Evolutionary conservation across 345 rosid species (phyloP).

Genomic region (Hibiscus mutabilis): DNA sequence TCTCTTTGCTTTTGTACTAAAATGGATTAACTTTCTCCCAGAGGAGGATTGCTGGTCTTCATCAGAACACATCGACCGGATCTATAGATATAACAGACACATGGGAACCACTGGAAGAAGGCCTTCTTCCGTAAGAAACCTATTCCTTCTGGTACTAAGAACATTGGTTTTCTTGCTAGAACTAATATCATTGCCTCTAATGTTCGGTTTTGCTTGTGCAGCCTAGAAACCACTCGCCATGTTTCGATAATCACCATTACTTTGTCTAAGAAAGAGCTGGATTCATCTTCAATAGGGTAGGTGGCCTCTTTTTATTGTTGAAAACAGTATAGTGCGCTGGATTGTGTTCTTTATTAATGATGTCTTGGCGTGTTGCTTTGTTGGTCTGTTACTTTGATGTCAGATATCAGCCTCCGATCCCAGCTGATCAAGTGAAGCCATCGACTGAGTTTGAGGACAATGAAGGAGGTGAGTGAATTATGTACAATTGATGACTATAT

Average conservation of each 20-base stretch:
- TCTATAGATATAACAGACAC: slow-evolving; percentile 50
- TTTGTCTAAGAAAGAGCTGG: slow-evolving; percentile 43
- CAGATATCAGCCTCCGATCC: slow-evolving; percentile 47
- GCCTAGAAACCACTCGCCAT: slow-evolving; percentile 60
- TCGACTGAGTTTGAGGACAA: slow-evolving; percentile 21
- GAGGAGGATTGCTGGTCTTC: slow-evolving; percentile 47
- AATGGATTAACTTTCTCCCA: slow-evolving; percentile 5
- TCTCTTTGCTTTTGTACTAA: neutral
- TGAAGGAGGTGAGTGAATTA: slow-evolving; percentile 26
- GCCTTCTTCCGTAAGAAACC: slow-evolving; percentile 49
- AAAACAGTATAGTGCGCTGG: neutral
- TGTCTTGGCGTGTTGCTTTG: neutral
- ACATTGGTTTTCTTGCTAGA: neutral
- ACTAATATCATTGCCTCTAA: neutral
- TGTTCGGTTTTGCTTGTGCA: slow-evolving; percentile 17
- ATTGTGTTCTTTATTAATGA: neutral
- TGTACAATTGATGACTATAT: neutral
- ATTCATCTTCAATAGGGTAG: slow-evolving; percentile 49
- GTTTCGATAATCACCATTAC: slow-evolving; percentile 53
- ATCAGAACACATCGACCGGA: slow-evolving; percentile 38
- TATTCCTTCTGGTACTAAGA: neutral
- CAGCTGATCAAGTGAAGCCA: slow-evolving; percentile 36
- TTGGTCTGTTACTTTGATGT: neutral
- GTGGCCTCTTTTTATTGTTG: neutral
- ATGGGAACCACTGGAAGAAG: slow-evolving; percentile 57